phyloP scores from a whole-genome alignment of 2,329 filamentous ascomycete genomes.

The Fusarium newnesense region DNA sequence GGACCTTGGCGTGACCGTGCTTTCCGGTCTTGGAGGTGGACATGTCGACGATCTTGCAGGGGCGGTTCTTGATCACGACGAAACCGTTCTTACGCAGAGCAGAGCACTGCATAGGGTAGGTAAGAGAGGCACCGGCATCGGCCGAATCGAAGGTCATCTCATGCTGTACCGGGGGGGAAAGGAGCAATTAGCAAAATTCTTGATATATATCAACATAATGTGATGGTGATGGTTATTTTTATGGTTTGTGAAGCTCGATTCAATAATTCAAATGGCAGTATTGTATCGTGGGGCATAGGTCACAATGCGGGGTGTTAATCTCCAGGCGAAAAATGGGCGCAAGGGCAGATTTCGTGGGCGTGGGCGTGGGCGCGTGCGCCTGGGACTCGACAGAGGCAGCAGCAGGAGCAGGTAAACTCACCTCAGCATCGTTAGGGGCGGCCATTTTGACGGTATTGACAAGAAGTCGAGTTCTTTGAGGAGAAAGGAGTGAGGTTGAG shows the following conservation, averaged over 20 bases:
- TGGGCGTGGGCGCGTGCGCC: slow-evolving; percentile 42
- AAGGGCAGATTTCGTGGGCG: slow-evolving; percentile 40
- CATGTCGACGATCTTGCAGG: slow-evolving; percentile 99
- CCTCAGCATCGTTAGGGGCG: slow-evolving; percentile 55
- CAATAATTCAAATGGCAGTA: slow-evolving; percentile 28
- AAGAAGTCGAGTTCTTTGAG: slow-evolving; percentile 48
- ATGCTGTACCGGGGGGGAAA: slow-evolving; percentile 59
- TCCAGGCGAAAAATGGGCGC: slow-evolving; percentile 47
- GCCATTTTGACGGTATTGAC: slow-evolving; percentile 66
- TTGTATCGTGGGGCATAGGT: slow-evolving; percentile 51
- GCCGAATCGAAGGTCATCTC: slow-evolving; percentile 85
- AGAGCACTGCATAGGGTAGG: slow-evolving; percentile 99
- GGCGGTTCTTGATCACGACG: slow-evolving; percentile 98
- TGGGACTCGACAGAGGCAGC: slow-evolving; percentile 7
- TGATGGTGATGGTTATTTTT: slow-evolving; percentile 8
- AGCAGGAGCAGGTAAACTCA: slow-evolving; percentile 51
- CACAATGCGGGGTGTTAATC: slow-evolving; percentile 60
- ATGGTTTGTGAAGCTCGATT: slow-evolving; percentile 25
- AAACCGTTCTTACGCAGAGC: slow-evolving; percentile 99
- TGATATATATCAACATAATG: background rate
- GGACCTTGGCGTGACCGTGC: slow-evolving; percentile 99
- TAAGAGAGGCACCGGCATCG: slow-evolving; percentile 95
- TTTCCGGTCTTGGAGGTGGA: slow-evolving; percentile 99
- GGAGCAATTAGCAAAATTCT: slow-evolving; percentile 38
- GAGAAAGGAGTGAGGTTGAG: slow-evolving; percentile 44